Percentiles rank a stretch among this genome's conserved stretches.
Conservation (phyloP, 108 stramenopile species). For the Parietichytrium sp. region DNA sequence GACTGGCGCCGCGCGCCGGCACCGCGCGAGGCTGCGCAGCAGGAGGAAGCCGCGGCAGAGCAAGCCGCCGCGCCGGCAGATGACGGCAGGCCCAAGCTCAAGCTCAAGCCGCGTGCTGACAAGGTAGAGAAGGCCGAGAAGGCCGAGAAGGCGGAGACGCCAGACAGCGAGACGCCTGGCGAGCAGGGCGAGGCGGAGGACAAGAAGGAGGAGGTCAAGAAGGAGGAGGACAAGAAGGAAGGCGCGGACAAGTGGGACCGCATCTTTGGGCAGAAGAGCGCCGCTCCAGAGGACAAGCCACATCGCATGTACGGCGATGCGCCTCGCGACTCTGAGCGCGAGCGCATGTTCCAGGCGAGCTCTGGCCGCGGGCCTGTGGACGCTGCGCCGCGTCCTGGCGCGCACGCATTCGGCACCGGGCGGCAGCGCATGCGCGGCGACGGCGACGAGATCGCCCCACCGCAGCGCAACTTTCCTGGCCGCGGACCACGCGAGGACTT, state of each 20-base stretch:
- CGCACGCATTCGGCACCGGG: not conserved
- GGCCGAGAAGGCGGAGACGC: not conserved
- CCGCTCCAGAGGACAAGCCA: not conserved
- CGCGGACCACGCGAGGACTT: not conserved
- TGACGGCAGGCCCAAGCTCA: not conserved
- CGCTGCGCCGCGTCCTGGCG: slow-evolving; percentile 9
- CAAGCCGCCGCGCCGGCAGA: not conserved
- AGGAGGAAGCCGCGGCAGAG: no score
- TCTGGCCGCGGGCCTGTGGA: not conserved
- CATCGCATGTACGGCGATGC: slow-evolving; percentile 31
- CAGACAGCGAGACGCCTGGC: not conserved
- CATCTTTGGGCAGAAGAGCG: not conserved
- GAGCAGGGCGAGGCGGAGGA: not conserved
- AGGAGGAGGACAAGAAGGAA: not conserved
- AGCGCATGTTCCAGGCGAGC: not conserved
- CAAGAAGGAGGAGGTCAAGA: not conserved
- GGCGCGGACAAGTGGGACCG: slow-evolving; percentile 19
- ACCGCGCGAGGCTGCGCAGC: not conserved
- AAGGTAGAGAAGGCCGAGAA: not conserved
- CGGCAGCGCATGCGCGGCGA: no score
- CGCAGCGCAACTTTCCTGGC: no score
- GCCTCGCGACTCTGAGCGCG: slow-evolving; percentile 13
- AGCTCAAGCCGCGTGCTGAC: slow-evolving; percentile 18
- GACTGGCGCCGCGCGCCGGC: slow-evolving; percentile 23
- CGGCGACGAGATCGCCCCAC: slow-evolving; percentile 1